Evolutionary conservation across 1,284 basidiomycete genomes (phyloP).

Genomic region (Meira nashicola): DNA sequence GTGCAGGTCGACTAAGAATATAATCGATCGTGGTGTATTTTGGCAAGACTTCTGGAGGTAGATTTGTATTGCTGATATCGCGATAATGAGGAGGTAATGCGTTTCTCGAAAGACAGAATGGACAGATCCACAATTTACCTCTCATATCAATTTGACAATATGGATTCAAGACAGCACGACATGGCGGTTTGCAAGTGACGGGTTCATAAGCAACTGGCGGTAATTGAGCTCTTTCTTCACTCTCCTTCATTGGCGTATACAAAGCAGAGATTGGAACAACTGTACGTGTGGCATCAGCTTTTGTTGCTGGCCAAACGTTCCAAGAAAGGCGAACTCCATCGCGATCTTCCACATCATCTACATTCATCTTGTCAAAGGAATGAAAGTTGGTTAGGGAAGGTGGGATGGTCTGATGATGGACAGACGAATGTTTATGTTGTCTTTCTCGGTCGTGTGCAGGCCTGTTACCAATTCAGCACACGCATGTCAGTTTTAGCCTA

Average conservation of each 20-base stretch:
- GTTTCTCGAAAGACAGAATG: constrained; percentile 93
- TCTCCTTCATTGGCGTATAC: constrained; percentile 93
- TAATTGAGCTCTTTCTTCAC: constrained; percentile 86
- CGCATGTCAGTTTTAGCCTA: no score
- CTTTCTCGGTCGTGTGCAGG: no score
- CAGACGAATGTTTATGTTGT: no score
- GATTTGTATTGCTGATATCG: constrained; percentile 93
- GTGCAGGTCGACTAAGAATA: constrained; percentile 83
- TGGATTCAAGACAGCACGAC: constrained; percentile 93
- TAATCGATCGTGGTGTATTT: constrained; percentile 99
- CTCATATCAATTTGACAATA: constrained; percentile 99
- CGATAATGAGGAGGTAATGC: constrained; percentile 98
- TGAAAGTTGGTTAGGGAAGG: no score
- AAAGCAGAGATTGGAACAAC: constrained; percentile 96
- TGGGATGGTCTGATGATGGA: no score
- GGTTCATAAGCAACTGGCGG: constrained; percentile 97
- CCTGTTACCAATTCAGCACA: no score
- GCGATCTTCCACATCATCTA: constrained; percentile 54
- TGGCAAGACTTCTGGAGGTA: constrained; percentile 89
- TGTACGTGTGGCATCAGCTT: constrained; percentile 94
- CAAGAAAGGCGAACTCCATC: constrained; percentile 64
- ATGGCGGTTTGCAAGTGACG: constrained; percentile 95
- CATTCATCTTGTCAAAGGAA: constrained; percentile 19
- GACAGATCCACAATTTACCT: constrained; percentile 98
- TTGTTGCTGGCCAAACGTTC: constrained; percentile 97